Evolutionary conservation across 345 rosid genomes (phyloP).

Genomic region (Euphorbia peplus): DNA sequence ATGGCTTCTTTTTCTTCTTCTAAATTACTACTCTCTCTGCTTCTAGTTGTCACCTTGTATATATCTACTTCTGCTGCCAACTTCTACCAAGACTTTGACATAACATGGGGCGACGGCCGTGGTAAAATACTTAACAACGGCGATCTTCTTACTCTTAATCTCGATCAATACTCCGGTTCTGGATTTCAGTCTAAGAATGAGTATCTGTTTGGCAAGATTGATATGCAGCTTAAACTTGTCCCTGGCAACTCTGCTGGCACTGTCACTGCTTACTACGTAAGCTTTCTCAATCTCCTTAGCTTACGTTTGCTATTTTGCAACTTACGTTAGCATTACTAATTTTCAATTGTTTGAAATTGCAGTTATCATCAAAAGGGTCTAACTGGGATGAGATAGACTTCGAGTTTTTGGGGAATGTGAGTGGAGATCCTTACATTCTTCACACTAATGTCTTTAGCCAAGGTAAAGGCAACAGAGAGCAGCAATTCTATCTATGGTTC

Average conservation of each 20-base stretch:
- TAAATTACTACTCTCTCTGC: neutral
- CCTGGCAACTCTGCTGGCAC: conserved; percentile 62
- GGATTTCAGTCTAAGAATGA: conserved; percentile 53
- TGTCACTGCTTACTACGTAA: conserved; percentile 55
- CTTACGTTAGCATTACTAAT: neutral
- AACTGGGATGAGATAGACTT: conserved; percentile 70
- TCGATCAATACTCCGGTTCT: conserved; percentile 44
- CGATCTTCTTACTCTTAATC: conserved; percentile 42
- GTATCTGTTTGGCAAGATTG: conserved; percentile 45
- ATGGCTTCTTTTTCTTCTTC: neutral
- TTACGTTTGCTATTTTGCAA: too few species aligned
- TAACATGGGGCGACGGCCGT: conserved; percentile 52
- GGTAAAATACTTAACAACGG: conserved; percentile 42
- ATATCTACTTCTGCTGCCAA: conserved; percentile 22
- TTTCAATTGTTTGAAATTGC: neutral
- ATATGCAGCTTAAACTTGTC: conserved; percentile 51
- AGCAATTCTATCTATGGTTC: conserved; percentile 65
- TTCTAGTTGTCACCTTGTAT: neutral
- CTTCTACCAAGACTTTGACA: conserved; percentile 48
- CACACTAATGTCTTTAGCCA: conserved; percentile 56
- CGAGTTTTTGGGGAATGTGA: conserved; percentile 59
- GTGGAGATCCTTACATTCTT: conserved; percentile 61
- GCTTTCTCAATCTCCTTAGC: neutral
- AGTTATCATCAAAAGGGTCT: conserved; percentile 55
- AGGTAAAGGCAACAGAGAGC: conserved; percentile 65